Evolutionary conservation across 2,329 filamentous ascomycete species (phyloP).

Genomic region (Xylaria sp.): DNA sequence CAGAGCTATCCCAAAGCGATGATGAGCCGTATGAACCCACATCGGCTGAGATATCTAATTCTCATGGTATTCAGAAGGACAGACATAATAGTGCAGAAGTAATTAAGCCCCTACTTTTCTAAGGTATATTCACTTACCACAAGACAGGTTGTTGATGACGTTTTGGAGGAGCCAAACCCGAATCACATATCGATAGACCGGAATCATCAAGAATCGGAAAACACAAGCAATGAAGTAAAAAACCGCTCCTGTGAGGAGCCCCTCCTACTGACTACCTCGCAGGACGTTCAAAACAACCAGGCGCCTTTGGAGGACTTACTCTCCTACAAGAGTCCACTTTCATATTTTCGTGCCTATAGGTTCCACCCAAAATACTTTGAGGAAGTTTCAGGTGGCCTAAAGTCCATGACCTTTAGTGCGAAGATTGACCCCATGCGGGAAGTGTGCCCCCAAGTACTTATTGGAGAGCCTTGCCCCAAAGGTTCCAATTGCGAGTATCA

Average conservation of each 20-base stretch:
- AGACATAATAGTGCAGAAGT: conserved; percentile 39
- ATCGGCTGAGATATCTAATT: conserved; percentile 38
- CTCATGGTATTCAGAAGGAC: conserved; percentile 27
- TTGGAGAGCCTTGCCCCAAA: conserved; percentile 74
- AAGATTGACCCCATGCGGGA: conserved; percentile 80
- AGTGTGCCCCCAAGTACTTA: conserved; percentile 80
- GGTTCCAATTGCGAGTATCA: conserved; percentile 78
- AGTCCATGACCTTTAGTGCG: conserved; percentile 93
- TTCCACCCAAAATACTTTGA: conserved; percentile 83
- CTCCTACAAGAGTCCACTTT: conserved; percentile 86
- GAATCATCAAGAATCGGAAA: conserved; percentile 28
- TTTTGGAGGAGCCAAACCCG: conserved; percentile 41
- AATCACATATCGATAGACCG: conserved; percentile 27
- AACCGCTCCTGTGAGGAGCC: conserved; percentile 44
- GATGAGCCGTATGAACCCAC: conserved; percentile 40
- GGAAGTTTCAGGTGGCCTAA: conserved; percentile 78
- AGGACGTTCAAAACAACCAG: conserved; percentile 41
- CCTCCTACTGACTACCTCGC: conserved; percentile 46
- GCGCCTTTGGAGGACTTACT: conserved; percentile 51
- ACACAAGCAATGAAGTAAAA: conserved; percentile 48
- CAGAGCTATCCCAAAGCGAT: conserved; percentile 38
- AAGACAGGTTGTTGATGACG: conserved; percentile 37
- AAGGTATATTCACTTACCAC: conserved; percentile 28
- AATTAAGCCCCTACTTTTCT: conserved; percentile 23
- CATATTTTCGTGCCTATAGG: conserved; percentile 85